phyloP scores from a whole-genome alignment of 192 early-diverging fungal genomes.

The Cetraspora pellucida region DNA sequence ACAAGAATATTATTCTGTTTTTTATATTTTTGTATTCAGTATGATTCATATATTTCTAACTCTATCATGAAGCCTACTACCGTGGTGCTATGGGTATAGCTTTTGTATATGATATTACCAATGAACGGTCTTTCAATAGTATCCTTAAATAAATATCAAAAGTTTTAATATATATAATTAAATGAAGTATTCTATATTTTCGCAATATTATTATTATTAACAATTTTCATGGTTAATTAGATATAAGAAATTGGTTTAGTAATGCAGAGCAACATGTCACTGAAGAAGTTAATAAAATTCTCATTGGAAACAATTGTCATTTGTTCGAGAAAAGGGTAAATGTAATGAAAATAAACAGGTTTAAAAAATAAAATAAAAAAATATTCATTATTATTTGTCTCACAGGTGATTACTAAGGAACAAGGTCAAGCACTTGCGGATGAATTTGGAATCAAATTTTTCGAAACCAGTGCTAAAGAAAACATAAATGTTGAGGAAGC shows the following conservation, averaged over 20 bases:
- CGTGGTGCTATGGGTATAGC: conserved; percentile 99
- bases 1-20: background rate
- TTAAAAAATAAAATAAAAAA: too few relatives aligned
- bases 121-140: conserved; percentile 98
- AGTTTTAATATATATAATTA: background rate
- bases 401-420: conserved; percentile 88
- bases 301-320: conserved; percentile 99
- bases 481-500: conserved; percentile 98
- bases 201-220: background rate
- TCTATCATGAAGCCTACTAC: conserved; percentile 91
- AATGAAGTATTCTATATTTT: conserved; percentile 1
- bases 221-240: too few relatives aligned
- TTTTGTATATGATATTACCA: conserved; percentile 97
- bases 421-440: conserved; percentile 96
- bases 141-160: conserved; percentile 30
- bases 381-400: too few relatives aligned
- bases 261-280: conserved; percentile 99
- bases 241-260: conserved; percentile 99
- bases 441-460: conserved; percentile 92
- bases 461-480: conserved; percentile 98
- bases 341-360: too few relatives aligned
- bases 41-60: background rate
- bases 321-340: conserved; percentile 89
- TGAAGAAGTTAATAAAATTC: conserved; percentile 98
- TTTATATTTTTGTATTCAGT: background rate